Evolutionary conservation across 768 basidiomycete species (phyloP), one percentile per base, ranked within the genome.

Genomic region (Termitomyces titanicus): DNA sequence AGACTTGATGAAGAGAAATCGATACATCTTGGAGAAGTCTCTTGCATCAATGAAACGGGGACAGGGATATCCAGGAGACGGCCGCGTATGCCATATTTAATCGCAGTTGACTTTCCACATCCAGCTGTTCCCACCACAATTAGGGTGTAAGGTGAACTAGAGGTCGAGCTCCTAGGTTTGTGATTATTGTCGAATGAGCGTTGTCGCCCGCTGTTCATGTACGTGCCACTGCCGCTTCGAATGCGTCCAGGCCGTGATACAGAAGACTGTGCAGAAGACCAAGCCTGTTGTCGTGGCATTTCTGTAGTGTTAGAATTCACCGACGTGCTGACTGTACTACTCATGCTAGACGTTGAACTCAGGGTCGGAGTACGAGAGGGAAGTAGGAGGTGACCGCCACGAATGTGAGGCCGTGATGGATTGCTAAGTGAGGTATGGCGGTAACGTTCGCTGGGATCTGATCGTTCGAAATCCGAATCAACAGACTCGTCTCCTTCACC

Each of bases 51-150:
- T 62, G 61, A 70, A 65, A 63, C 72, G 64, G 51, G 56, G 31
- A 68, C 54, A 39, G 68, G 66, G 18, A 65, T 65, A 31, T 80
- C 78, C 33, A 74, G 71, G 15, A 89, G 72, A 15, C 76, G 74
- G 61, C 78, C 75, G 59, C 82, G 84, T 53, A 94, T 74, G 11
- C 92, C 94, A 66, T 86, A 87, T 34, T 77, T 75, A 58, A 97
- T 89, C 47, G 92, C 79, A 3, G 84, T 82, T 1, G 91, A 87
- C 72, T 98, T 98, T 57, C 95, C 96, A 56, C 89, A 93, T 33
- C 85, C 81, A 37, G 78, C 69, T 12, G 83, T 79, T 13, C 96
- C 96, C 37, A 95, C 78, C 33, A 98, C 85, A 31, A 86, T 86
- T 29, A 98, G 74, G 9, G 85, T 83, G 47, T 89, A 68, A 45